These are phyloP conservation scores for Flaveria floridana DNA, from an alignment of 140 eudicot genomes.

Conservation along the genomic window DNA sequence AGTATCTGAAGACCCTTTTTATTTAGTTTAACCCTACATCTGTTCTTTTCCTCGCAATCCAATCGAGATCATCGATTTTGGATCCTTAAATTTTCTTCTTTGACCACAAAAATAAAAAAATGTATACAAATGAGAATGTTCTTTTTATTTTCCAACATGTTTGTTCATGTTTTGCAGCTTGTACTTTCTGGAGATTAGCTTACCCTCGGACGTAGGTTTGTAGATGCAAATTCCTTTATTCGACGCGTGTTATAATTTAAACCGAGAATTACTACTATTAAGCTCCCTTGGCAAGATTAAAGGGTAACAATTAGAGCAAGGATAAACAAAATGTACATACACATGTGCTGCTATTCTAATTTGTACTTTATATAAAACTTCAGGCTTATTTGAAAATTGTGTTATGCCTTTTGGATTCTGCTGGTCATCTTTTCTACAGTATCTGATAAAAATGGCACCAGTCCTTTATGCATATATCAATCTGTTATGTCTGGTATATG, in stretches of 20 bases:
- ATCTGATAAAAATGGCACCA: not conserved
- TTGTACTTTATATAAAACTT: conserved; percentile 24
- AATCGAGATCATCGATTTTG: not conserved
- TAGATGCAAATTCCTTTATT: conserved; percentile 34
- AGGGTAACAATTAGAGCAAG: conserved; percentile 32
- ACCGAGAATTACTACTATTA: conserved; percentile 1
- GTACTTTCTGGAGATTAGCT: conserved; percentile 82
- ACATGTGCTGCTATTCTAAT: conserved; percentile 29
- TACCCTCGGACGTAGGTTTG: conserved; percentile 71
- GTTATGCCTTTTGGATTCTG: not conserved
- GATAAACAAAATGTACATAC: conserved; percentile 28
- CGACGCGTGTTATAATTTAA: not conserved
- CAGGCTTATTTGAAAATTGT: conserved; percentile 22
- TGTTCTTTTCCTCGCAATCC: not conserved
- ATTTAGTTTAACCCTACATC: conserved; percentile 2
- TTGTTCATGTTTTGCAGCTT: conserved; percentile 52
- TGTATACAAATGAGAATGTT: not conserved
- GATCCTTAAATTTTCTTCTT: not conserved
- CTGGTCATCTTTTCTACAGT: not conserved
- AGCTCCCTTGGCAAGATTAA: conserved; percentile 14
- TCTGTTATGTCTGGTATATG: not conserved
- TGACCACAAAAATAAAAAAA: conserved; percentile 17
- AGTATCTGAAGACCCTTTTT: not conserved
- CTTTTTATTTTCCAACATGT: not conserved
- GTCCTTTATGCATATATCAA: not conserved